Base-by-base conservation (phyloP, 2,329 filamentous ascomycete genomes). In the Colletotrichum spaethianum region DNA sequence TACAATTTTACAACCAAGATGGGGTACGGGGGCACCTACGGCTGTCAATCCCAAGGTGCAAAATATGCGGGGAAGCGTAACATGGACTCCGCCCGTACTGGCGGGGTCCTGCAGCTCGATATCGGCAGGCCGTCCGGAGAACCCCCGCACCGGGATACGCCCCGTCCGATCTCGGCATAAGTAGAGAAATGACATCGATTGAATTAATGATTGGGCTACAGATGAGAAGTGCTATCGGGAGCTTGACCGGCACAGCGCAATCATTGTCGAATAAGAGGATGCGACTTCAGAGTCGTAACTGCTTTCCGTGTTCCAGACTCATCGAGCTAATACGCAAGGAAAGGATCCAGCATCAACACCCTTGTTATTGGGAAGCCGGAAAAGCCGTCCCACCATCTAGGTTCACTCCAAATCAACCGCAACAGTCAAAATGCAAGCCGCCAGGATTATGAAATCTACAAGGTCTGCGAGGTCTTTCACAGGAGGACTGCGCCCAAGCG, bases 141-240 rank as follows among this genome's bases (percentile, higher is more conserved):
- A 53, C 50, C 53, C 38, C 55, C 62, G 38, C 55, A 53, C 62
- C 53, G 67, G 56, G 55, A 66, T 60, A 44, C 38, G 56, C 67
- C 44, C 67, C 63, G 67, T 60, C 67, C 63, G 67, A 70, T 55
- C 28, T 70, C 67, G 67, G 62, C 55, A 28, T 55, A 16, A 23
- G 18, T 56, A 38, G n/a, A 14, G 31, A 23, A 60, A 66, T 70
- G 67, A 70, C 67, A 70, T 70, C 40, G 62, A 61, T 48, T 28
- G 26, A 2, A 2, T 2, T 12, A 1, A 8, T 70, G 53, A 70
- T 70, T 70, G 67, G 62, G 26, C 18, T 23, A 60, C 48, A 20
- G 26, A 52, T 16, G 20, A 26, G 4, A n/a, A 60, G 44, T 31
- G 48, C 61, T 28, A 23, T 65, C 67, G 67, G 67, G 53, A 70